phyloP scores from a whole-genome alignment of 768 basidiomycete genomes.

The Suillus variegatus region DNA sequence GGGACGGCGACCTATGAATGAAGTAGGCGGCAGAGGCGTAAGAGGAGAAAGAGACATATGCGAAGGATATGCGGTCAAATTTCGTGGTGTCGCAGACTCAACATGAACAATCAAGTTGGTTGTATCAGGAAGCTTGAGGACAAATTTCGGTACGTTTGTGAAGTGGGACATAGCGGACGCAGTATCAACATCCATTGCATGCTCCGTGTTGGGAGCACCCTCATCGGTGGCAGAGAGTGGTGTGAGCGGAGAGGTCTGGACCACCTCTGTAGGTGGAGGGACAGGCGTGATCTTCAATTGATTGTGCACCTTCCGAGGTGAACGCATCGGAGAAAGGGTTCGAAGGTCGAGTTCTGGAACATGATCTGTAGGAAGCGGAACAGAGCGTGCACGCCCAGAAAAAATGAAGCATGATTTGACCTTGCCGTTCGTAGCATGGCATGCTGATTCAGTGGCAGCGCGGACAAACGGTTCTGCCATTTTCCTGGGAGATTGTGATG shows the following conservation, averaged over 20 bases:
- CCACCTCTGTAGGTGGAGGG: constrained; percentile 18
- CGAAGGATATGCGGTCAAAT: constrained; percentile 3
- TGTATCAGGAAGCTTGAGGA: constrained; percentile 18
- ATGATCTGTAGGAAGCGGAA: constrained; percentile 21
- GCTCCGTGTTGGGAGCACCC: neutral
- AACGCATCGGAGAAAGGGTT: constrained; percentile 27
- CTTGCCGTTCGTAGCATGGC: constrained; percentile 10
- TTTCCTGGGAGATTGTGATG: constrained; percentile 7
- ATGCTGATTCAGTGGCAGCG: constrained; percentile 20
- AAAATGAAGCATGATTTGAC: constrained; percentile 13
- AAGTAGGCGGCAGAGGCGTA: constrained; percentile 55
- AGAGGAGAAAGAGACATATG: constrained; percentile 42
- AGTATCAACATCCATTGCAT: constrained; percentile 28
- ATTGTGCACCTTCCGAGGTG: constrained; percentile 20
- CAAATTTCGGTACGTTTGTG: constrained; percentile 17
- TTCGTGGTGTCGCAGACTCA: constrained; percentile 6
- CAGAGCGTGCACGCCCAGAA: constrained; percentile 28
- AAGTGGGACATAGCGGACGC: constrained; percentile 21
- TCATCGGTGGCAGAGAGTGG: neutral
- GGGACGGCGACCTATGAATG: constrained; percentile 22
- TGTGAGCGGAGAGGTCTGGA: neutral
- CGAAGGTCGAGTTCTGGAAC: constrained; percentile 8
- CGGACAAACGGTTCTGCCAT: constrained; percentile 14
- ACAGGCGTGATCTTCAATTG: constrained; percentile 30
- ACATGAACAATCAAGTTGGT: constrained; percentile 33